phyloP scores from a whole-genome alignment of 176 grass and related monocot genomes.

The Triticum monococcum region DNA sequence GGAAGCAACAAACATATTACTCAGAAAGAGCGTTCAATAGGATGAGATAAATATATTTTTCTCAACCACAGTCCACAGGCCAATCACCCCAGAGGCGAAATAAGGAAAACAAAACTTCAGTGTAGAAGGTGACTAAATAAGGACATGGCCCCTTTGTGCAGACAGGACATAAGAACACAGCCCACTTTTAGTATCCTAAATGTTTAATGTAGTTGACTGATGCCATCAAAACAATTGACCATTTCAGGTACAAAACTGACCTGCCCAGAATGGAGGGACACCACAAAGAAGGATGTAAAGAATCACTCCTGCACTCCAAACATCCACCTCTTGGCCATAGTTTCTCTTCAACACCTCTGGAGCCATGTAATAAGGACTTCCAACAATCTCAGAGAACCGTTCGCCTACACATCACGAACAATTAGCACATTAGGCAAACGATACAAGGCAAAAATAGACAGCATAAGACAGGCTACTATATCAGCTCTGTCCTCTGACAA shows the following conservation, averaged over 20 bases:
- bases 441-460: not conserved
- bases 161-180: not conserved
- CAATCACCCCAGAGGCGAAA: not conserved
- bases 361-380: constrained; percentile 99
- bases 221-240: not conserved
- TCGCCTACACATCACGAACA: constrained; percentile 59
- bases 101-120: not conserved
- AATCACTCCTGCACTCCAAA: constrained; percentile 99
- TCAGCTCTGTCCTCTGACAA: not conserved
- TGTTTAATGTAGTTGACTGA: not conserved
- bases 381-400: constrained; percentile 95
- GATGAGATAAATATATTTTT: not conserved
- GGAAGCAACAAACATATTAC: constrained; percentile 24
- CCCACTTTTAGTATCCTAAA: not conserved
- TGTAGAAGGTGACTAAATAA: not conserved
- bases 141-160: not conserved
- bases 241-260: constrained; percentile 50
- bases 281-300: constrained; percentile 95
- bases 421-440: not conserved
- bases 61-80: not conserved
- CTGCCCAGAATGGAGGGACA: constrained; percentile 96
- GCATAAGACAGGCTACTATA: not conserved
- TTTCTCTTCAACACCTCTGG: constrained; percentile 95
- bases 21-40: not conserved
- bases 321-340: constrained; percentile 94